Evolutionary conservation across 2,329 filamentous ascomycete genomes (phyloP).

Genomic region (Xylariaceae sp.): DNA sequence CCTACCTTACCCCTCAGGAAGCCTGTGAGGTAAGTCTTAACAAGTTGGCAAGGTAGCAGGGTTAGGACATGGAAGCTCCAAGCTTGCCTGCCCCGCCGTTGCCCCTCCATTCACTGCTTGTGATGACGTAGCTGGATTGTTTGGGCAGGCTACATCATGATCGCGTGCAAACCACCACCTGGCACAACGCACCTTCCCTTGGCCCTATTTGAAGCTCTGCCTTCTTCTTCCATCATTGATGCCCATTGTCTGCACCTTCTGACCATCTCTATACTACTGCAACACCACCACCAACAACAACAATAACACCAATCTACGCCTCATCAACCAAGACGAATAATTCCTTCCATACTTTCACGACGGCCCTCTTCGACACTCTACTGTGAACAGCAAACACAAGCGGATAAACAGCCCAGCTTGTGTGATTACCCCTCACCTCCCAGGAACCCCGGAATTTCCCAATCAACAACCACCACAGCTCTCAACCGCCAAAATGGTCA

Average conservation of each 20-base stretch:
- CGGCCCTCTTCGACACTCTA: background rate
- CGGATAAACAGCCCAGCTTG: background rate
- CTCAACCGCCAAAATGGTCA: slow-evolving; percentile 59
- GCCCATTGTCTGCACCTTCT: background rate
- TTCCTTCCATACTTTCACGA: background rate
- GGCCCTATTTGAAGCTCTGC: slow-evolving; percentile 14
- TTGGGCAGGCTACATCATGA: slow-evolving; percentile 16
- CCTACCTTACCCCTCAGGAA: no score
- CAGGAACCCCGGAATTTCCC: slow-evolving; percentile 1
- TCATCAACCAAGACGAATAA: background rate
- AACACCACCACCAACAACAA: background rate
- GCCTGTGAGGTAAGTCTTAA: no score
- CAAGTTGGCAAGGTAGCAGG: no score
- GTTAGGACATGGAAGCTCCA: background rate
- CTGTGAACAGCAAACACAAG: background rate
- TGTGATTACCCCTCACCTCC: slow-evolving; percentile 5
- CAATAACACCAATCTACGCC: background rate
- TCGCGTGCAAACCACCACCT: slow-evolving; percentile 13
- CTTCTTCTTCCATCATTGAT: background rate
- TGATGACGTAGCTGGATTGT: slow-evolving; percentile 13
- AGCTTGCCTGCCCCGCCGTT: background rate
- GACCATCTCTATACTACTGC: background rate
- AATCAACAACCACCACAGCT: slow-evolving; percentile 8
- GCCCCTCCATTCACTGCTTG: background rate
- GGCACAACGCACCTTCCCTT: background rate